These are phyloP conservation scores for Luffa acutangula DNA, from an alignment of 306 rosid genomes.

Conservation along the genomic window DNA sequence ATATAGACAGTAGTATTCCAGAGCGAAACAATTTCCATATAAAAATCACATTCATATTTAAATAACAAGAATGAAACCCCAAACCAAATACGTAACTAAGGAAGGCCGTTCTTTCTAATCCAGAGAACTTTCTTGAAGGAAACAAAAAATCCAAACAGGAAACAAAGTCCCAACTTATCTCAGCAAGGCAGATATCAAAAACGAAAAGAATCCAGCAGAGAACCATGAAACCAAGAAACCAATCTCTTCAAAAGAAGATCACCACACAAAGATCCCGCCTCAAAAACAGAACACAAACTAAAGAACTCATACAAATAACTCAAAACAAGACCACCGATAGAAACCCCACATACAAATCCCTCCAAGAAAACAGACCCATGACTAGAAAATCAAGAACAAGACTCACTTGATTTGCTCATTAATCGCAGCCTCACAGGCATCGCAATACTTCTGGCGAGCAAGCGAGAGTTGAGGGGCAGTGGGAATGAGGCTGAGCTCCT, in stretches of 20 bases:
- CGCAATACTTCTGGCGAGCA: constrained; percentile 61
- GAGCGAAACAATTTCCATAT: not conserved
- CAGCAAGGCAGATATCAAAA: not conserved
- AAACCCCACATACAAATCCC: not conserved
- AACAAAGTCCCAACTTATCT: too few relatives aligned
- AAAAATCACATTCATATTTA: not conserved
- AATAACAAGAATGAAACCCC: not conserved
- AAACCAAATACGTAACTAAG: not conserved
- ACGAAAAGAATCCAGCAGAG: not conserved
- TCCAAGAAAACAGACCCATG: not conserved
- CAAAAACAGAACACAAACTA: not conserved
- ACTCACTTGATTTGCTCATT: constrained; percentile 90
- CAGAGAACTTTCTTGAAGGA: not conserved
- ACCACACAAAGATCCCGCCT: not conserved
- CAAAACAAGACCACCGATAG: not conserved
- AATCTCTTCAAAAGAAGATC: not conserved
- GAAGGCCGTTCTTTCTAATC: not conserved
- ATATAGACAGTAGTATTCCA: not conserved
- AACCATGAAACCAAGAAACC: not conserved
- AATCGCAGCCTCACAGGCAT: constrained; percentile 55
- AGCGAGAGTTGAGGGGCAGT: constrained; percentile 56
- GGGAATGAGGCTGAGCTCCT: constrained; percentile 83
- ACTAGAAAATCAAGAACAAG: not conserved
- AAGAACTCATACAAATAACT: not conserved
- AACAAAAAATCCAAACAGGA: too few relatives aligned